phyloP scores from a whole-genome alignment of 1,284 basidiomycete genomes.

The Cutaneotrichosporon cavernicola region DNA sequence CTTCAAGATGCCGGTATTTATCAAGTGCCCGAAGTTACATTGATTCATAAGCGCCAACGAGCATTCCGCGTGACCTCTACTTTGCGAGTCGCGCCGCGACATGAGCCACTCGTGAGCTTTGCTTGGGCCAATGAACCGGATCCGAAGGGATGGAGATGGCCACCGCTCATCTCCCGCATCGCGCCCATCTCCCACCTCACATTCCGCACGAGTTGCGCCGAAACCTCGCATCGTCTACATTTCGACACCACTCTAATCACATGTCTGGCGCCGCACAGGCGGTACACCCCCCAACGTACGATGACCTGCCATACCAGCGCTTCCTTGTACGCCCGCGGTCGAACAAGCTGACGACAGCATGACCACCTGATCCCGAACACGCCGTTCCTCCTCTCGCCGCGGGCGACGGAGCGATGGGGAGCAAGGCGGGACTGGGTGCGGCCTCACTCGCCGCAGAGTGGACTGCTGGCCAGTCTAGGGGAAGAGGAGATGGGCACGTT shows the following conservation, averaged over 20 bases:
- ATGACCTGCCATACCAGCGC: conserved; percentile 14
- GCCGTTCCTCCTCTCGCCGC: conserved; percentile 42
- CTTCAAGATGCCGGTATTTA: not conserved
- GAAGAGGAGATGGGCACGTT: not conserved
- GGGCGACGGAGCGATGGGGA: conserved; percentile 34
- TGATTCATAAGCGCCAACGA: not conserved
- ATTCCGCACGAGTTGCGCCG: not conserved
- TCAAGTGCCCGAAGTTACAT: not conserved
- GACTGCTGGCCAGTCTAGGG: not conserved
- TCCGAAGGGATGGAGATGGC: no score
- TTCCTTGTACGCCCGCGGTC: conserved; percentile 18
- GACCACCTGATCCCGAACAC: conserved; percentile 46
- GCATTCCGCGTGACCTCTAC: not conserved
- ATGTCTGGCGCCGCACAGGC: not conserved
- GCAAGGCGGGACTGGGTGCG: conserved; percentile 13
- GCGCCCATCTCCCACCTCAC: not conserved
- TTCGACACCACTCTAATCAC: not conserved
- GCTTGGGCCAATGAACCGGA: no score
- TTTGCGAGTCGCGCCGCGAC: no score
- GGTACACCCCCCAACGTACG: conserved; percentile 23
- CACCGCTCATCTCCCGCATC: no score
- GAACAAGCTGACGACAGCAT: conserved; percentile 25
- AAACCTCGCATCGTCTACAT: not conserved
- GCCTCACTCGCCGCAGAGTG: not conserved
- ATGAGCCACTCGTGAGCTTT: no score